Evolutionary conservation across 352 stramenopile genomes (phyloP).

Genomic region (Phytophthora podocarpi): DNA sequence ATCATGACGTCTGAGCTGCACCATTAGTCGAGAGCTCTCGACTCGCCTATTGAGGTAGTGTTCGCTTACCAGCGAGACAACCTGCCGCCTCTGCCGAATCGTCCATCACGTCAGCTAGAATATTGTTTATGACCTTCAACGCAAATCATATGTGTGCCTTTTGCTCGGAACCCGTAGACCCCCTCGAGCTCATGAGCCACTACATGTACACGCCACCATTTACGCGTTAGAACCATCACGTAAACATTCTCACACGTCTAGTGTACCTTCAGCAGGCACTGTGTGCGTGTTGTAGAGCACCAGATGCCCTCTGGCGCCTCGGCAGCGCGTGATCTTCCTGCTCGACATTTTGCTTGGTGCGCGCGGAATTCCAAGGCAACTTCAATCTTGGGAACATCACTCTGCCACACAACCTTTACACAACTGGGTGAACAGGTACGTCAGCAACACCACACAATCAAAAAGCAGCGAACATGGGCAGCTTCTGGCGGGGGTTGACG

Average conservation of each 20-base stretch:
- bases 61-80: constrained; percentile 53
- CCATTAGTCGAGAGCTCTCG: background rate
- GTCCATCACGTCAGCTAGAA: background rate
- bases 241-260: background rate
- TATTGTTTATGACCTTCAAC: background rate
- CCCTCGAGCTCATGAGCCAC: constrained; percentile 59
- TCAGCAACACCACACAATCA: constrained; percentile 12
- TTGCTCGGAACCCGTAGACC: constrained; percentile 59
- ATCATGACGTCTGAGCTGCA: constrained; percentile 70
- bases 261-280: constrained; percentile 57
- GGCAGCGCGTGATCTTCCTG: constrained; percentile 46
- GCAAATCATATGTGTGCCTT: constrained; percentile 26
- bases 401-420: constrained; percentile 33
- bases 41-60: background rate
- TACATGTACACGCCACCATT: constrained; percentile 19
- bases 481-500: constrained; percentile 68
- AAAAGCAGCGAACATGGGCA: constrained; percentile 17
- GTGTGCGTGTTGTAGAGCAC: constrained; percentile 62
- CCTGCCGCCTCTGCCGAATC: constrained; percentile 42
- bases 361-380: constrained; percentile 21
- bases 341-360: constrained; percentile 4
- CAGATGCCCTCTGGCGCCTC: constrained; percentile 51
- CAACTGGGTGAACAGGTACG: background rate
- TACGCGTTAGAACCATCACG: background rate
- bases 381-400: constrained; percentile 47